Evolutionary conservation across 75 land plant genomes (phyloP).

Genomic region (Pinus taeda): DNA sequence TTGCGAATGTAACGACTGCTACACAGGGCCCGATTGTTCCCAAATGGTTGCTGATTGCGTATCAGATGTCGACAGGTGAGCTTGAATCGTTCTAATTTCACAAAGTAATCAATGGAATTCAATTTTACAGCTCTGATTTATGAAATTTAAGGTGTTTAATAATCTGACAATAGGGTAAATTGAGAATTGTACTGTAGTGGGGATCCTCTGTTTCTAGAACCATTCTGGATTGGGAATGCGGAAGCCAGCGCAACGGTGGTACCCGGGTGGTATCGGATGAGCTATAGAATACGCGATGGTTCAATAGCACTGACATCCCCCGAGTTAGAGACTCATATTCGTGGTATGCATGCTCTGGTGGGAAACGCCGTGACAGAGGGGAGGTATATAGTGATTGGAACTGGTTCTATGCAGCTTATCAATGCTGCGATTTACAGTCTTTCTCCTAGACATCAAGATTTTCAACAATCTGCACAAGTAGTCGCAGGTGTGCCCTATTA

Average conservation of each 20-base stretch:
- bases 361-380: constrained; percentile 61
- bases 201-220: constrained; percentile 62
- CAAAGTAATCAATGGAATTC: too few species aligned
- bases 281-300: constrained; percentile 25
- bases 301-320: constrained; percentile 18
- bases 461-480: constrained; percentile 22
- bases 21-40: constrained; percentile 13
- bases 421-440: constrained; percentile 45
- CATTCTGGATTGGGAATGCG: constrained; percentile 51
- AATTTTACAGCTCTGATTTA: too few species aligned
- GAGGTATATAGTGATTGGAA: constrained; percentile 48
- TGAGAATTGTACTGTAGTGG: constrained; percentile 32
- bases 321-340: constrained; percentile 31
- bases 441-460: constrained; percentile 14
- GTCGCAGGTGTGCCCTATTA: constrained; percentile 56
- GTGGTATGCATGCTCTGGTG: constrained; percentile 39
- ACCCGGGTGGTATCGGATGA: constrained; percentile 71
- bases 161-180: not conserved
- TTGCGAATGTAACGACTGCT: constrained; percentile 22
- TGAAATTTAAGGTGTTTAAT: too few species aligned
- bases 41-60: constrained; percentile 3
- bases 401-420: constrained; percentile 68
- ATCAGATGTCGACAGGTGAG: not conserved
- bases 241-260: constrained; percentile 43
- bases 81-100: too few species aligned